Base-by-base conservation (phyloP, 2,329 filamentous ascomycete genomes). In the Xylariaceae sp. region DNA sequence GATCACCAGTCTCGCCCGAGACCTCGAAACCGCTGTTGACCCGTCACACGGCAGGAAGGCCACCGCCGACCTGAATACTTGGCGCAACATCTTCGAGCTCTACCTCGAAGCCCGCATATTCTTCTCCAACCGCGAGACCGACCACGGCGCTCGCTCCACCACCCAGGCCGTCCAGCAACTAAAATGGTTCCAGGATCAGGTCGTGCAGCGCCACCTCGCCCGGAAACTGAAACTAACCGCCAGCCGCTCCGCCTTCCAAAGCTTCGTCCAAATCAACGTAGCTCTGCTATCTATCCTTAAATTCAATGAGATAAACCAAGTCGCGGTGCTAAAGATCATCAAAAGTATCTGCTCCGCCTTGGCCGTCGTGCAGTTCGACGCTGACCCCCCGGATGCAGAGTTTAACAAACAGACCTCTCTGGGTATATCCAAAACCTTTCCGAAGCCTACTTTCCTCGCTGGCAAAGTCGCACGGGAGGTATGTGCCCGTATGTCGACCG, bases 341-440 rank as follows among this genome's bases (percentile, higher is more conserved):
- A 95, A 95, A 65, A 95, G 84, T 86, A 63, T 51, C 77, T 65
- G 7, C 21, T 20, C 32, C 29, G 16, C 22, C 21, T 21, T 7
- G 21, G 35, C 14, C 21, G 19, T 20, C 12, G 25, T 17, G 11
- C 10, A 38, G 20, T 12, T 21, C n/a, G 11, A 43, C 33, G 49
- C 42, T 54, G 23, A 53, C 44, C 38, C 12, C 29, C 11, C 11
- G 27, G 25, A 4, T n/a, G 6, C 52, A 90, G 82, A 92, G 67
- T 95, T 95, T 62, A 87, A 93, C 67, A 95, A 95, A 66, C 80
- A 82, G 47, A 95, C 89, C 2, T 81, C 85, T 1, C 72, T 94
- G 17, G 82, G 84, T 21, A 82, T 85, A 1, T 81, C 81, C 32
- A 70, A 77, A 27, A 74, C 73, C 0, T 86, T 88, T 53, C 80